Conservation (phyloP, 2,329 filamentous ascomycete genomes). For the Fusarium circinatum region DNA sequence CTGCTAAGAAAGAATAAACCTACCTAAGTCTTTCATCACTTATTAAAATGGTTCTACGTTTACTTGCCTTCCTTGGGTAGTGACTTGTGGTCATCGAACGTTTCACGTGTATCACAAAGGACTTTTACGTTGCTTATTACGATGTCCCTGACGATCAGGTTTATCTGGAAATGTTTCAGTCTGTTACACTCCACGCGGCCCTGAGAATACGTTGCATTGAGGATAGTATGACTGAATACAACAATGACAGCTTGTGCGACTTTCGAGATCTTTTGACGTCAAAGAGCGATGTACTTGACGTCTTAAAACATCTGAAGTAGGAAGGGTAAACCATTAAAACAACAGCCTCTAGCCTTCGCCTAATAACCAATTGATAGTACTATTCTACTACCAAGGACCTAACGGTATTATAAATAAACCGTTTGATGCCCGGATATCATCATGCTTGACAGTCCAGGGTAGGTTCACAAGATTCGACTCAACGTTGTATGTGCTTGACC, state of each 20-base stretch:
- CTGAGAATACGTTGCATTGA: slow-evolving; percentile 24
- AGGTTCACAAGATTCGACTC: background rate
- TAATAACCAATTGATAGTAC: background rate
- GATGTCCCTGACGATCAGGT: slow-evolving; percentile 19
- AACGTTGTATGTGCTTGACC: background rate
- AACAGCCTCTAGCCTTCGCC: accelerated
- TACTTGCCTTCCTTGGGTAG: background rate
- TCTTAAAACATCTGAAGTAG: accelerated
- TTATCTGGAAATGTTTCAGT: slow-evolving; percentile 2
- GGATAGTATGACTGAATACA: background rate
- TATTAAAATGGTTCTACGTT: no score
- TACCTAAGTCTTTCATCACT: background rate
- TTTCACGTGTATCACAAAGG: background rate
- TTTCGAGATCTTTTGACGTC: background rate
- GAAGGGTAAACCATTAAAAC: background rate
- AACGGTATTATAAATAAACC: background rate
- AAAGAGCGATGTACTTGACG: no score
- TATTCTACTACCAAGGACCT: accelerated
- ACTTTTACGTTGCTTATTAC: background rate
- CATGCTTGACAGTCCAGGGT: background rate
- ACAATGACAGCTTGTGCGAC: background rate
- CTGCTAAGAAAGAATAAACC: background rate
- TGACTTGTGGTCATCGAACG: background rate
- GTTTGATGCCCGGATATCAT: background rate
- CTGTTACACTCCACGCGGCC: slow-evolving; percentile 17